These are phyloP conservation scores for Chrysosporium queenslandicum DNA, from an alignment of 2,329 filamentous ascomycete species.

Conservation along the genomic window DNA sequence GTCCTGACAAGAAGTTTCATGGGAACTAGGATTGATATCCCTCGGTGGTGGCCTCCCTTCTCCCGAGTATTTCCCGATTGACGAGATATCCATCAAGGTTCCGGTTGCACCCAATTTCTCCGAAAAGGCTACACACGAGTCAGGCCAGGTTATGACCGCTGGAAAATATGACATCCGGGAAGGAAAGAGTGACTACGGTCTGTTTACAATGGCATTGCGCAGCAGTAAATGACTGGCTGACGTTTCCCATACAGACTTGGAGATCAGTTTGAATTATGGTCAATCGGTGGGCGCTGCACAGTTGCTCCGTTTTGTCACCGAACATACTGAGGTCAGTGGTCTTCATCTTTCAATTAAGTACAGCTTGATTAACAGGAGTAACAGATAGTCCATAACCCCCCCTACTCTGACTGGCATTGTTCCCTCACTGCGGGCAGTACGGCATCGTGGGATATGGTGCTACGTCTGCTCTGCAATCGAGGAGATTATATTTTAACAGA, in stretches of 20 bases:
- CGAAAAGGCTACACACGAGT: slow-evolving; percentile 53
- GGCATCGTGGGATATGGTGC: slow-evolving; percentile 68
- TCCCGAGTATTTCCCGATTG: slow-evolving; percentile 84
- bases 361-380: not conserved
- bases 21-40: slow-evolving; percentile 59
- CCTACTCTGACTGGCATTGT: slow-evolving; percentile 83
- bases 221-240: not conserved
- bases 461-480: slow-evolving; percentile 69
- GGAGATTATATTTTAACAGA: slow-evolving; percentile 76
- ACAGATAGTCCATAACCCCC: slow-evolving; percentile 66
- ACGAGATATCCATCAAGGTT: slow-evolving; percentile 63
- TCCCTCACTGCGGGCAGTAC: slow-evolving; percentile 79
- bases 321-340: slow-evolving; percentile 65
- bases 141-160: slow-evolving; percentile 52
- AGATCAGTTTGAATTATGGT: slow-evolving; percentile 85
- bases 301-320: slow-evolving; percentile 79
- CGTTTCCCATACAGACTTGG: slow-evolving; percentile 57
- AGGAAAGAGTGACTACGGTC: slow-evolving; percentile 46
- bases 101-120: slow-evolving; percentile 60
- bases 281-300: slow-evolving; percentile 79
- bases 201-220: slow-evolving; percentile 13
- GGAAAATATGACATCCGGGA: slow-evolving; percentile 75
- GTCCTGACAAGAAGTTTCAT: slow-evolving; percentile 5
- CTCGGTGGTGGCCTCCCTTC: slow-evolving; percentile 87
- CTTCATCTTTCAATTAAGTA: not conserved